These are phyloP conservation scores for Penicillium brevicompactum DNA, from an alignment of 2,329 filamentous ascomycete species.

Conservation along the genomic window DNA sequence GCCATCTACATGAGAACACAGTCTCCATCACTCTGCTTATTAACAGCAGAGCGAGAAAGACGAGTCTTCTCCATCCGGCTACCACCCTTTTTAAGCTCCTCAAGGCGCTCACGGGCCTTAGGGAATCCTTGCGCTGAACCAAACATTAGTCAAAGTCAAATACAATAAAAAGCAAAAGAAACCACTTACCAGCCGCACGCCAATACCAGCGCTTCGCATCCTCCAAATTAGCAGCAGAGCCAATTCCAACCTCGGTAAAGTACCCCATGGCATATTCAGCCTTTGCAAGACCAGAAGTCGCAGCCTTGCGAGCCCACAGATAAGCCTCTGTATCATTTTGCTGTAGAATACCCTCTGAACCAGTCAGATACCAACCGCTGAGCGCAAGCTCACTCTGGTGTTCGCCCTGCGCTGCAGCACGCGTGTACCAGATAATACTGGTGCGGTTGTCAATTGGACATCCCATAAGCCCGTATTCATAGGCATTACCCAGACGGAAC, in stretches of 20 bases:
- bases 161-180: not conserved
- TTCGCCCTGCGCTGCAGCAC: constrained; percentile 87
- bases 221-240: constrained; percentile 80
- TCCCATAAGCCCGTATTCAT: constrained; percentile 84
- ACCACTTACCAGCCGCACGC: constrained; percentile 83
- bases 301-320: constrained; percentile 93
- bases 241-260: constrained; percentile 94
- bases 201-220: constrained; percentile 99
- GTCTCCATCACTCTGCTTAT: constrained; percentile 85
- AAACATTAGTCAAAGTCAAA: constrained; percentile 10
- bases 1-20: constrained; percentile 57
- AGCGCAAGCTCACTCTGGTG: constrained; percentile 87
- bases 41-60: constrained; percentile 79
- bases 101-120: constrained; percentile 87
- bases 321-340: constrained; percentile 97
- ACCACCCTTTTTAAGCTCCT: constrained; percentile 83
- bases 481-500: constrained; percentile 82
- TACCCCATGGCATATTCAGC: constrained; percentile 99
- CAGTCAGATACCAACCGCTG: constrained; percentile 93
- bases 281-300: constrained; percentile 82
- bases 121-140: constrained; percentile 83
- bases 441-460: constrained; percentile 79
- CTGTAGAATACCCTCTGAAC: constrained; percentile 79
- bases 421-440: constrained; percentile 92
- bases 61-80: constrained; percentile 72